A percentile compares a stretch with the other conserved stretches of the same genome.
Conservation (phyloP, 2,329 filamentous ascomycete genomes). For the Pezicula neosporulosa region DNA sequence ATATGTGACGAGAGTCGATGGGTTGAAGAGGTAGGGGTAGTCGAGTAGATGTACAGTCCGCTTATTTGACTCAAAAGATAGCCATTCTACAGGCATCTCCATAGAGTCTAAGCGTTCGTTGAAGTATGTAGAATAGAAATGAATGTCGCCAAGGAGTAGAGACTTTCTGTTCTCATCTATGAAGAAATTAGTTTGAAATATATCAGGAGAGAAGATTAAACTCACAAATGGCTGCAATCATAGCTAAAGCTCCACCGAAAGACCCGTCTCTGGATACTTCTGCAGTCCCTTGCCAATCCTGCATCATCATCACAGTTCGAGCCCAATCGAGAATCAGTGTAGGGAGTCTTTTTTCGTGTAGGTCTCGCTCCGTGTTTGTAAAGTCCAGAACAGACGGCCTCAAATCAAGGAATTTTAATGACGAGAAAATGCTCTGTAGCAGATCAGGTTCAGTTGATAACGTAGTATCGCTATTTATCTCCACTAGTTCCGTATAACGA, state of each 20-base stretch:
- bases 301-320: constrained; percentile 69
- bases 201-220: constrained; percentile 13
- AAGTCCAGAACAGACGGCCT: constrained; percentile 40
- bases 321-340: constrained; percentile 67
- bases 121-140: constrained; percentile 74
- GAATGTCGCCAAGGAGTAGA: constrained; percentile 61
- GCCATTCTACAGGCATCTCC: constrained; percentile 71
- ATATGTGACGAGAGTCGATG: constrained; percentile 70
- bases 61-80: constrained; percentile 55
- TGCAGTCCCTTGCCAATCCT: constrained; percentile 76
- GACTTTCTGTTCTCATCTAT: constrained; percentile 59
- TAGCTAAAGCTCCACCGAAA: constrained; percentile 72
- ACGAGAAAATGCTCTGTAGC: constrained; percentile 40
- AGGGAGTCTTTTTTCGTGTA: constrained; percentile 55
- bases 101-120: constrained; percentile 72
- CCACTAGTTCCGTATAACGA: constrained; percentile 24
- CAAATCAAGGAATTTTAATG: constrained; percentile 26
- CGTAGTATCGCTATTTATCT: constrained; percentile 21
- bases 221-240: constrained; percentile 72
- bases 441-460: constrained; percentile 18
- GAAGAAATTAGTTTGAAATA: constrained; percentile 5
- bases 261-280: constrained; percentile 66
- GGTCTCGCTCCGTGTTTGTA: constrained; percentile 43
- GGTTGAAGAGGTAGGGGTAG: constrained; percentile 76
- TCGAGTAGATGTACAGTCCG: constrained; percentile 73